These are phyloP conservation scores for Tranzscheliella williamsii DNA, from an alignment of 1,284 basidiomycete species.

Conservation along the genomic window DNA sequence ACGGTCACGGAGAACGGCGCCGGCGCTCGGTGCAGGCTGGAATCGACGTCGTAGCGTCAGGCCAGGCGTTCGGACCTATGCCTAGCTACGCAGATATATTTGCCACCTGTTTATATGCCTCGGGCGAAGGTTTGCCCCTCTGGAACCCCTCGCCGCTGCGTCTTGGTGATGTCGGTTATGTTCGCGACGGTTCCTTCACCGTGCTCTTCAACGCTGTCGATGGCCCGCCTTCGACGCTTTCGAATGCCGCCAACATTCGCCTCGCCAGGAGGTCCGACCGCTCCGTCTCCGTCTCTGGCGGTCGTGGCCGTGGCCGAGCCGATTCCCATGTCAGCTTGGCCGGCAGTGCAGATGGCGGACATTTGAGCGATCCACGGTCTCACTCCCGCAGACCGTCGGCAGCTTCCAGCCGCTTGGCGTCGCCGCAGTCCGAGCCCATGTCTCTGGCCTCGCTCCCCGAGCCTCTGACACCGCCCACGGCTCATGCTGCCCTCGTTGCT, in stretches of 20 bases:
- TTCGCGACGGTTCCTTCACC: slow-evolving; percentile 47
- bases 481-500: not conserved
- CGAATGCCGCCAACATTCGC: slow-evolving; percentile 30
- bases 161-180: slow-evolving; percentile 42
- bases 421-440: slow-evolving; percentile 3
- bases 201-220: slow-evolving; percentile 45
- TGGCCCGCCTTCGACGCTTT: slow-evolving; percentile 19
- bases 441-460: slow-evolving; percentile 10
- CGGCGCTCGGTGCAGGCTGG: no score
- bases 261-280: slow-evolving; percentile 21
- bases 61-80: no score
- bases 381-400: not conserved
- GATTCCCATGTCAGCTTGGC: slow-evolving; percentile 2
- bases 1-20: no score
- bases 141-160: slow-evolving; percentile 46
- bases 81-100: slow-evolving; percentile 44
- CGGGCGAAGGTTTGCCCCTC: slow-evolving; percentile 43
- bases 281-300: slow-evolving; percentile 13
- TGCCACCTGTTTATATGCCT: slow-evolving; percentile 33
- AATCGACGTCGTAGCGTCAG: no score
- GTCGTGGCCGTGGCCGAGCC: slow-evolving; percentile 9
- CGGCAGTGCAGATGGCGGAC: not conserved
- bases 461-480: not conserved
- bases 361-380: not conserved
- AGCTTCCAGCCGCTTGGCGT: slow-evolving; percentile 1